Percentiles rank a stretch among this genome's conserved stretches.
phyloP scores from a whole-genome alignment of 805 yeast genomes.

The Pichia paraexigua region DNA sequence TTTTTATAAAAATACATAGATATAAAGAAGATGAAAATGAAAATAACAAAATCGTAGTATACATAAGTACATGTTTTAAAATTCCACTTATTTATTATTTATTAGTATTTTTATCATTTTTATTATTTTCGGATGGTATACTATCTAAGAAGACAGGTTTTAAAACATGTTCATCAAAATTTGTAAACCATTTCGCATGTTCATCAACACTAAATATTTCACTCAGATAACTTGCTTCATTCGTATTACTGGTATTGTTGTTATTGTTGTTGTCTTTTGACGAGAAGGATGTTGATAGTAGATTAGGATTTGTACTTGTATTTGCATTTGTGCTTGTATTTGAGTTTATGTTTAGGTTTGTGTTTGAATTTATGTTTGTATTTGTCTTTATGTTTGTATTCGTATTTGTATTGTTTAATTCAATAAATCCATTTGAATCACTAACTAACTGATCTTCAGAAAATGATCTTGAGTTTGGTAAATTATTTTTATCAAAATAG shows the following conservation, averaged over 20 bases:
- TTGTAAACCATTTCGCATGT: slow-evolving; percentile 85
- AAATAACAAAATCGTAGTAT: too few species aligned
- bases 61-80: too few species aligned
- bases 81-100: too few species aligned
- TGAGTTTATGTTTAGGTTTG: neutral
- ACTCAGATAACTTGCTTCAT: slow-evolving; percentile 19
- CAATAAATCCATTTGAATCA: slow-evolving; percentile 9
- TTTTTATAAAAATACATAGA: neutral
- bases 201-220: slow-evolving; percentile 44
- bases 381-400: neutral
- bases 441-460: slow-evolving; percentile 20
- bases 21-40: neutral
- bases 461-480: slow-evolving; percentile 15
- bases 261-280: neutral
- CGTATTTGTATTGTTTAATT: slow-evolving; percentile 1
- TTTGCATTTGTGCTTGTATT: neutral
- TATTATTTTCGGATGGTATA: slow-evolving; percentile 23
- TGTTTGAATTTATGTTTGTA: neutral
- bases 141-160: slow-evolving; percentile 84
- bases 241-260: neutral
- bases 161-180: slow-evolving; percentile 86
- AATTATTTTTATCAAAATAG: slow-evolving; percentile 18
- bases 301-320: too few species aligned
- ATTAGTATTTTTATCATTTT: neutral
- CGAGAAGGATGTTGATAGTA: neutral